phyloP scores from a whole-genome alignment of 2,329 filamentous ascomycete species.

The Scedosporium apiospermum region DNA sequence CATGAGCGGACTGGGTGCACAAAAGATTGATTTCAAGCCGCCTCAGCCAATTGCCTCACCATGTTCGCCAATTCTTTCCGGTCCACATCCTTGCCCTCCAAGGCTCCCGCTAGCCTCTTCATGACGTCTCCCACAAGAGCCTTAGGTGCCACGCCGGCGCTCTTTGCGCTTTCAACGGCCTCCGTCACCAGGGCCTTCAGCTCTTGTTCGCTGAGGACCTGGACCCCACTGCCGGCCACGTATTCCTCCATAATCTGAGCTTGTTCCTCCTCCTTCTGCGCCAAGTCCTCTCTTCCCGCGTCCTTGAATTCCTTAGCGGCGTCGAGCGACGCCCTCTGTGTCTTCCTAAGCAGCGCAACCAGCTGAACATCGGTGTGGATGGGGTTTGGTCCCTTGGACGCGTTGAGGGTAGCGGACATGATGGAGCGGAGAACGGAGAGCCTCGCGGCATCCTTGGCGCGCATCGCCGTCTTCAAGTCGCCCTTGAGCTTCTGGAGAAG shows the following conservation, averaged over 20 bases:
- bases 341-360: constrained; percentile 56
- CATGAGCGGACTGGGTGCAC: neutral
- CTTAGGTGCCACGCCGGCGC: constrained; percentile 34
- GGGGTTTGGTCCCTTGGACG: constrained; percentile 62
- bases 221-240: constrained; percentile 46
- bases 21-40: constrained; percentile 1
- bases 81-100: constrained; percentile 57
- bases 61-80: constrained; percentile 49
- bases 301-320: constrained; percentile 54
- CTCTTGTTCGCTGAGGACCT: constrained; percentile 48
- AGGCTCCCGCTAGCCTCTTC: constrained; percentile 44
- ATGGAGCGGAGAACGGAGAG: constrained; percentile 60
- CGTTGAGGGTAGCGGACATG: constrained; percentile 62
- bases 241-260: constrained; percentile 58
- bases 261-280: constrained; percentile 60
- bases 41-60: constrained; percentile 39
- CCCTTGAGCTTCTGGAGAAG: constrained; percentile 44
- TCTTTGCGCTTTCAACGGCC: constrained; percentile 40
- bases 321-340: constrained; percentile 45
- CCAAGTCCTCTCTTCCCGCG: constrained; percentile 58
- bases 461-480: constrained; percentile 59
- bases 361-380: constrained; percentile 62
- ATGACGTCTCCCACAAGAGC: constrained; percentile 50
- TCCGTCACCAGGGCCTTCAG: constrained; percentile 42
- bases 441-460: constrained; percentile 52